Base-by-base conservation (phyloP, 78 protist genomes). In the Polysphondylium violaceum region DNA sequence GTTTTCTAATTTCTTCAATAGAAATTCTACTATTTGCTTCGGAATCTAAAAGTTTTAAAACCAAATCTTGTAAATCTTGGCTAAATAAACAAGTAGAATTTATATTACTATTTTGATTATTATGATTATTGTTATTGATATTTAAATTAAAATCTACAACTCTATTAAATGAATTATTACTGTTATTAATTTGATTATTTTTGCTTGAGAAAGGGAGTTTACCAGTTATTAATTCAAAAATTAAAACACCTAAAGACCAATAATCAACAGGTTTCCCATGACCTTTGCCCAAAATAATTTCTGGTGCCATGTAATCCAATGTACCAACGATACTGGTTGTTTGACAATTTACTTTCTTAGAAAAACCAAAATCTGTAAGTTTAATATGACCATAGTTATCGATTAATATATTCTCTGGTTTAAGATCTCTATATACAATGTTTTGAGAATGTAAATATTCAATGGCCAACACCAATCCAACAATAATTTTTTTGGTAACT, bases 211-310 rank as follows among this genome's bases (percentile, higher is more conserved):
- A 79, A 16, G 89, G 89, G 12, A 58, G 50, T 29, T 35, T 25
- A 16, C 89, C 98, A 17, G 63, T 41, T 17, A 96, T 64, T 96
- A 97, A 94, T 74, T 97, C 98, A 68, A 89, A 97, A 17, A 95
- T 33, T 50, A 97, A 86, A 41, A 95, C 73, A 27, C 98, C 98
- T 1, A 98, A 43, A n/a, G 92, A 23, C 99, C 98, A 98, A 97
- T 97, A 97, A 64, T 98, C 99, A 25, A 96, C 98, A 2, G 94
- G 75, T 63, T 87, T 94, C 23, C 95, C 96, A 78, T 97, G 88
- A 1, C 97, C 97, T 35, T 72, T 74, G n/a, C 79, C 25, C 11
- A 41, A n/a, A 35, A 97, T 41, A n/a, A 94, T 78, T 67, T 95
- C 99, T 27, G 98, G 98, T 16, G 98, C 98, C 50, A 94, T 94